These are phyloP conservation scores for Logfia minima DNA, from an alignment of 129 eudicot species.

Conservation along the genomic window DNA sequence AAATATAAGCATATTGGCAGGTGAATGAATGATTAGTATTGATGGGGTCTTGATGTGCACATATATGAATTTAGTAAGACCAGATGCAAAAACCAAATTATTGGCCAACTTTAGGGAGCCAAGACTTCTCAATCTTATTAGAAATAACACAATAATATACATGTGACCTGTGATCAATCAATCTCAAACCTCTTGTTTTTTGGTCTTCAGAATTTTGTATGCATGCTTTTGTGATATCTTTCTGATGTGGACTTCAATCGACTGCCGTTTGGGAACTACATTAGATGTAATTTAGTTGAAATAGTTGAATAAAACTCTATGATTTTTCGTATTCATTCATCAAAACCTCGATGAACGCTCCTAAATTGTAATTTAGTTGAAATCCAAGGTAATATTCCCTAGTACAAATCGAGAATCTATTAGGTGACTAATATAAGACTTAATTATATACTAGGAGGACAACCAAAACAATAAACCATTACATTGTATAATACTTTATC, in stretches of 20 bases:
- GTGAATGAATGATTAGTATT: background rate
- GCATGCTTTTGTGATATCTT: background rate
- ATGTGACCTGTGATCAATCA: background rate
- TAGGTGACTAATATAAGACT: background rate
- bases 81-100: constrained; percentile 9
- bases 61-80: background rate
- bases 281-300: background rate
- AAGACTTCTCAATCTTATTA: background rate
- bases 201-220: background rate
- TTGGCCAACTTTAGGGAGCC: constrained; percentile 23
- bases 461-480: background rate
- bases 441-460: background rate
- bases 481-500: background rate
- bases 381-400: constrained; percentile 14
- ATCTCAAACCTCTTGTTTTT: background rate
- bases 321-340: background rate
- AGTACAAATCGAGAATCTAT: constrained; percentile 15
- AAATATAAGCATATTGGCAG: background rate
- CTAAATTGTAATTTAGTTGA: background rate
- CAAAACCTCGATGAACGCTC: constrained; percentile 15
- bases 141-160: too few relatives aligned
- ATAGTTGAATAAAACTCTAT: background rate
- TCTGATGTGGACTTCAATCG: background rate
- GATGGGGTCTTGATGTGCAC: constrained; percentile 7
- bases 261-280: background rate